Evolutionary conservation across 805 yeast genomes (phyloP), one percentile per base, ranked within the genome.

Genomic region (Kodamaea neixiangensis): DNA sequence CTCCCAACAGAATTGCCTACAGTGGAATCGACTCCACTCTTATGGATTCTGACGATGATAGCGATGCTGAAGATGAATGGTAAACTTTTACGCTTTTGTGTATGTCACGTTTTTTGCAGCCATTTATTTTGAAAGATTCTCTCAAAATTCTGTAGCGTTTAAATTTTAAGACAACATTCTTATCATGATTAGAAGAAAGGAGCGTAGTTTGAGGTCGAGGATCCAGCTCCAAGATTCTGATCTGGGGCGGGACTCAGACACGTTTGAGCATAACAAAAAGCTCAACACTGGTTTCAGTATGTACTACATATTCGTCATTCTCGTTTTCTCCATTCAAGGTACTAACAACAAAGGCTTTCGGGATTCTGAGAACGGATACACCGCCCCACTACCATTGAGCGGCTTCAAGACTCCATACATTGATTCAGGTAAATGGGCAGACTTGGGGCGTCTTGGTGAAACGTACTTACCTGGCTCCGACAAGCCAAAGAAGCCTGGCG

Each of bases 1-100:
- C 87, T 1, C 91, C 91, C 0, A 87, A 87, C 60, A 64, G 76
- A 49, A 72, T 87, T 33, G 81, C 71, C 1, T 72, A 56, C 50
- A 67, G 66, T 52, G 69, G 71, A 3, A 9, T 45, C 17, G 31
- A 17, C 19, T 37, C 41, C 5, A 15, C 9, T 5, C n/a, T 37
- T 19, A 3, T 17, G 17, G 41, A 37, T 17, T 17, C 41, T 19
- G 41, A 37, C 13, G 41, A 37, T 14, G 45, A 42, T 22, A n/a
- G 18, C 5, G 45, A 22, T 3, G 13, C 9, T n/a, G 45, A 25
- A 13, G 44, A 40, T 3, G 20, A 18, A 5, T n/a, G 31, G 7
- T 18, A 6, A 20, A 29, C 1, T 11, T 10, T 34, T 10, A 25
- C 7, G 38, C 3, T 34, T 34, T 37, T 37, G 41, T 37, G 41